Conservation (phyloP, 2,329 filamentous ascomycete species). For the Botrytis fragariae region DNA sequence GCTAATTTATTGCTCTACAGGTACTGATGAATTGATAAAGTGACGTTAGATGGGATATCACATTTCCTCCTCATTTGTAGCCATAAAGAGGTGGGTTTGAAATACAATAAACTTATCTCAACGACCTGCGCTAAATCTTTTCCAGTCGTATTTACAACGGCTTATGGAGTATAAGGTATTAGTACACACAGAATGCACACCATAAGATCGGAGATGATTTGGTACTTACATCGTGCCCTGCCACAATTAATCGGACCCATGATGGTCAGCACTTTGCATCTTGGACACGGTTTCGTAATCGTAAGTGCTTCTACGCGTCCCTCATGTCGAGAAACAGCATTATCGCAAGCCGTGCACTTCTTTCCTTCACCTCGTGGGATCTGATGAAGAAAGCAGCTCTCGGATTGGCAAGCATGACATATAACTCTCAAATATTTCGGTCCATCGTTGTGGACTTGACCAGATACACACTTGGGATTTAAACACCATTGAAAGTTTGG, state of each 20-base stretch:
- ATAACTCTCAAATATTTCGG: background rate
- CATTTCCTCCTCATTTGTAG: background rate
- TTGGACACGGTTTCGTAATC: background rate
- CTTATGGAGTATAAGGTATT: background rate
- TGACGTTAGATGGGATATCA: background rate
- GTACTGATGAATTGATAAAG: background rate
- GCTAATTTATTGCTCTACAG: background rate
- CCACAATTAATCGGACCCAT: background rate
- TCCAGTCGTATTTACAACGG: background rate
- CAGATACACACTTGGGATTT: background rate
- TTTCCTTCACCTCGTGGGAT: background rate
- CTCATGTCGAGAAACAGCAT: background rate
- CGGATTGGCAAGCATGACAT: background rate
- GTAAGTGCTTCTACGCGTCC: background rate
- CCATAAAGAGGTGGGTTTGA: background rate
- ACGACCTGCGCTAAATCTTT: background rate
- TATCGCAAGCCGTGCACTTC: background rate
- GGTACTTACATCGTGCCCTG: background rate
- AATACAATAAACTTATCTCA: background rate
- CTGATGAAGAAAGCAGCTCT: background rate
- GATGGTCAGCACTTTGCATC: background rate
- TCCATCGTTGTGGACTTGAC: background rate
- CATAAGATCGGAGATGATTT: no score
- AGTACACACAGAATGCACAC: background rate
- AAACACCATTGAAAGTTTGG: conserved; percentile 10